Evolutionary conservation across 495 filamentous ascomycete species (phyloP), one percentile per base, ranked within the genome.

Genomic region (Letharia columbiana): DNA sequence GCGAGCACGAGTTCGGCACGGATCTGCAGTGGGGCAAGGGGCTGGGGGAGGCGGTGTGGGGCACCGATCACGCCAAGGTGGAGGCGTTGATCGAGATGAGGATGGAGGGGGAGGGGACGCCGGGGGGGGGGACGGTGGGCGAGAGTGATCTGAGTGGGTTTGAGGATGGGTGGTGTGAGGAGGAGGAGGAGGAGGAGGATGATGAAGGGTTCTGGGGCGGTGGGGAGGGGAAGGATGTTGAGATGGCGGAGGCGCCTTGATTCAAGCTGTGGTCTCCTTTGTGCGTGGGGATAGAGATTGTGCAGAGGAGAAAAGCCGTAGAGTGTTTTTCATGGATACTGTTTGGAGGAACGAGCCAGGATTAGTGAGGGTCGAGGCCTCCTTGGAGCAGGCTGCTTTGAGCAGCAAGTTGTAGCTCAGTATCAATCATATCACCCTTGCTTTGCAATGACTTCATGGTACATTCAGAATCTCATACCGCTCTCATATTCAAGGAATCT

Each of bases 121-220:
- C 17, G 54, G 54, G 15, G 54, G 6, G 20, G 54, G 54, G 54
- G 54, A 57, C 54, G 31, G 54, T 57, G 54, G 54, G 54, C 15
- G 54, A 57, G 54, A 57, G 54, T 7, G 54, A 57, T 37, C 20
- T 57, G 54, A 57, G 54, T 37, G 54, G 37, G 4, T 37, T 20
- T 8, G 31, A 56, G 28, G 52, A 35, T 18, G 31, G 12, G 41
- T 4, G 41, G 2, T 3, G 10, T 44, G 41, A 31, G 23, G 52
- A 5, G 31, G 52, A 4, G 49, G 49, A 5, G 31, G 52, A 4
- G n/a, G 49, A 52, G 10, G 45, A 20, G 4, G 45, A 50, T 28
- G 49, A 50, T 11, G 49, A 28, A n/a, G n/a, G 49, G 9, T 23
- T 23, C 9, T 50, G 49, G 23, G 49, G 49, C 6, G 50, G 3